A percentile compares a stretch with the other conserved stretches of the same genome.
phyloP scores from a whole-genome alignment of 2,329 filamentous ascomycete species.

The Huntiella bhutanensis region DNA sequence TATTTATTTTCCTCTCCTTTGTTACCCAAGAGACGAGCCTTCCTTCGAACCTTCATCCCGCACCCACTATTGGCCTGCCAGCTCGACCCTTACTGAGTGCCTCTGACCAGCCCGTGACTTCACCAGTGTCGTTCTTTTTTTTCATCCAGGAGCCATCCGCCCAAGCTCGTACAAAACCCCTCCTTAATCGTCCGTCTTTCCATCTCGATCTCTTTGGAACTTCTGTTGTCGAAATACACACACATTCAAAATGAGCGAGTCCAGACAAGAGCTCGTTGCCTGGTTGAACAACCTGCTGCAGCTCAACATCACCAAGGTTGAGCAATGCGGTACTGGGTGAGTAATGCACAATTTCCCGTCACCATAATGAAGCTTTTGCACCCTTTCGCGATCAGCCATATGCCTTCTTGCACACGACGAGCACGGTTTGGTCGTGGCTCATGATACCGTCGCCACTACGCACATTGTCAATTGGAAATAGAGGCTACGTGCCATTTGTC shows the following conservation, averaged over 20 bases:
- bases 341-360: conserved; percentile 14
- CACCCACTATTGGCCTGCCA: conserved; percentile 5
- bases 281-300: conserved; percentile 97
- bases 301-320: conserved; percentile 95
- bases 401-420: too few species aligned
- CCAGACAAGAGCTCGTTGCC: conserved; percentile 79
- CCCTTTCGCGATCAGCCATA: too few species aligned
- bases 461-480: too few species aligned
- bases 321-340: conserved; percentile 97
- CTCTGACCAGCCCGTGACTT: neutral
- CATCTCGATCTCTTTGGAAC: conserved; percentile 1
- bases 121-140: conserved; percentile 4
- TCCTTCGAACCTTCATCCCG: neutral
- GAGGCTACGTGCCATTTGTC: too few species aligned
- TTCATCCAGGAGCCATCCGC: neutral
- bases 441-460: too few species aligned
- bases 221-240: conserved; percentile 5
- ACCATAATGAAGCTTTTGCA: too few species aligned
- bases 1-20: conserved; percentile 8
- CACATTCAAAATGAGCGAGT: conserved; percentile 39
- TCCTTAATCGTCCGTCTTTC: conserved; percentile 7
- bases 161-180: conserved; percentile 4
- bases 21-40: neutral
- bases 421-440: too few species aligned
- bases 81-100: conserved; percentile 8